Evolutionary conservation across 805 yeast species (phyloP).

Genomic region (Pichia deserticola): DNA sequence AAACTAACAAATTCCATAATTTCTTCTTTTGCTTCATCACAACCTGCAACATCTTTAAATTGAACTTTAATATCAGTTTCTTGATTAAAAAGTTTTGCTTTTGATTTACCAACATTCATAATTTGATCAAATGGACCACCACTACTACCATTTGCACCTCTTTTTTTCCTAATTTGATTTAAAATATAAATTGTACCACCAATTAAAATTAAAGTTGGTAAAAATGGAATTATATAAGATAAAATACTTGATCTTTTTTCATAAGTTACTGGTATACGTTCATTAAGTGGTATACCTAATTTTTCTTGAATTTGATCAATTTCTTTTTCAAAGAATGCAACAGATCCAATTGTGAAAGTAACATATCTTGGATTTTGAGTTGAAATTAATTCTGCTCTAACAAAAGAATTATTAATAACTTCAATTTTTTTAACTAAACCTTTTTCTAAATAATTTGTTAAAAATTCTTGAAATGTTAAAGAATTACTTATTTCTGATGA

Average conservation of each 20-base stretch:
- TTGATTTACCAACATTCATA: conserved; percentile 79
- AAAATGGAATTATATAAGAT: conserved; percentile 58
- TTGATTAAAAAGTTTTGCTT: conserved; percentile 85
- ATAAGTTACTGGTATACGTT: conserved; percentile 77
- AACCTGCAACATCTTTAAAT: conserved; percentile 95
- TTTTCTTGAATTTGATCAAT: conserved; percentile 71
- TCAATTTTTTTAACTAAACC: conserved; percentile 67
- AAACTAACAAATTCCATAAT: conserved; percentile 97
- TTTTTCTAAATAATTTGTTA: conserved; percentile 62
- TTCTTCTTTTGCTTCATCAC: conserved; percentile 94
- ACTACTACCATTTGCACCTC: conserved; percentile 48
- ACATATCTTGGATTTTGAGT: conserved; percentile 23
- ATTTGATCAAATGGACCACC: conserved; percentile 78
- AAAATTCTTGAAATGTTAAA: conserved; percentile 89
- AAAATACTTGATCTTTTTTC: conserved; percentile 61
- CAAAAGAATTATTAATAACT: conserved; percentile 72
- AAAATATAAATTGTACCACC: conserved; percentile 78
- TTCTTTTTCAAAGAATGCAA: conserved; percentile 79
- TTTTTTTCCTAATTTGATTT: conserved; percentile 21
- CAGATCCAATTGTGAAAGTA: conserved; percentile 80
- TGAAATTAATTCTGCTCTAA: conserved; percentile 47
- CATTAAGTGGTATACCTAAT: conserved; percentile 48
- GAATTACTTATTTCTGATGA: conserved; percentile 25
- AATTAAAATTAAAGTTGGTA: conserved; percentile 85
- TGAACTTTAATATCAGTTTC: conserved; percentile 85